Evolutionary conservation across 164 flowering plant species (phyloP).

Genomic region (Macadamia integrifolia): DNA sequence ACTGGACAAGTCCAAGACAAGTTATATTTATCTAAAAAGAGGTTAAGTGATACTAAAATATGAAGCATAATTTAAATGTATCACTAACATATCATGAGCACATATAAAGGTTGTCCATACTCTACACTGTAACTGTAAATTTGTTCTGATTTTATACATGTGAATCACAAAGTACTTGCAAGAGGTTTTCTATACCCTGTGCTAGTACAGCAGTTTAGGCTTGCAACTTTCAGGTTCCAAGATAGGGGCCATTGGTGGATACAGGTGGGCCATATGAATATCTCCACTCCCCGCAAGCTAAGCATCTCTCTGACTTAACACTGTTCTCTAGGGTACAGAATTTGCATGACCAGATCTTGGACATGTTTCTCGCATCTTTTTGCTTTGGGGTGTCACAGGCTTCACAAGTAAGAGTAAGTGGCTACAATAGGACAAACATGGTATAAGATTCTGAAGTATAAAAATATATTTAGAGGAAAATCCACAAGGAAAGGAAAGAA

Average conservation of each 20-base stretch:
- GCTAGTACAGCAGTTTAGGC: neutral
- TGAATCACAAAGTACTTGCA: too few relatives aligned
- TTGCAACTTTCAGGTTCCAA: constrained; percentile 49
- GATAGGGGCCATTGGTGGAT: constrained; percentile 39
- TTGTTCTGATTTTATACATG: too few relatives aligned
- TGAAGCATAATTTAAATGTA: too few relatives aligned
- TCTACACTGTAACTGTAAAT: too few relatives aligned
- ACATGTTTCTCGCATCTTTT: constrained; percentile 36
- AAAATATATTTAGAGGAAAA: neutral
- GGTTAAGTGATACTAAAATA: too few relatives aligned
- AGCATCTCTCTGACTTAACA: constrained; percentile 60
- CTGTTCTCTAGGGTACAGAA: constrained; percentile 81
- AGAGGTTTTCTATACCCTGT: too few relatives aligned
- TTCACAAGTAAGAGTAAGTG: constrained; percentile 61
- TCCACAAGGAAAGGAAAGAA: too few relatives aligned
- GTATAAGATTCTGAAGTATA: neutral
- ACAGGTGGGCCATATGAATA: constrained; percentile 72
- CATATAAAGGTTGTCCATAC: too few relatives aligned
- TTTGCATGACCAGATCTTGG: constrained; percentile 70
- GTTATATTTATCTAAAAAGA: too few relatives aligned
- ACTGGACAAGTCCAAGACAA: too few relatives aligned
- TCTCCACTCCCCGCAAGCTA: constrained; percentile 89
- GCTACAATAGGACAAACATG: constrained; percentile 36
- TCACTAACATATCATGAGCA: too few relatives aligned
- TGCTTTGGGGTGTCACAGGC: constrained; percentile 58